Base-by-base conservation (phyloP, 2,329 filamentous ascomycete genomes). In the Exophiala alcalophila region DNA sequence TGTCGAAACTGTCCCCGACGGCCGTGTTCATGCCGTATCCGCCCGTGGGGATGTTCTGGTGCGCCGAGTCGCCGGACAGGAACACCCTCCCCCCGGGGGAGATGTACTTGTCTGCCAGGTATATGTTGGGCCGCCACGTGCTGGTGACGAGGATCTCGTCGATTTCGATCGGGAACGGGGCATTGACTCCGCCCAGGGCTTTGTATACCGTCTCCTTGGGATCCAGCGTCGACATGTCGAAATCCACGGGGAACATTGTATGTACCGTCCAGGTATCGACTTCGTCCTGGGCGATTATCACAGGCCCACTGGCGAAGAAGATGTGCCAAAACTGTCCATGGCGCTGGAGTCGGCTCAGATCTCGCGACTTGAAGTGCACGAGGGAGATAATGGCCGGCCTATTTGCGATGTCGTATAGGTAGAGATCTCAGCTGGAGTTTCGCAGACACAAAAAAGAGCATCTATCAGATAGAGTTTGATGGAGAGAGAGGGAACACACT, bases 1-100 rank as follows among this genome's bases (percentile, higher is more conserved):
- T 47, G 41, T 64, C 60, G 26, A 62, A 52, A 3, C 57, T 61
- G 40, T 68, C 65, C 6, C 54, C 57, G 2, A 68, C 50, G 0
- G 61, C 64, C 4, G 50, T 64, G 40, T 68, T 68, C 54, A 66
- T 60, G 3, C 65, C 66, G 32, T 66, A 63, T 0, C 64, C 65
- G 3, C 65, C 65, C 3, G 54, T 55, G 12, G 37, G 37, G 15
- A 40, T 40, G 37, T 58, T 61, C 16, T 57, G 52, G 43, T 68
- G 64, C 5, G 64, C 64, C 26, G 60, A 47, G 43, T 66, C 62
- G 3, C 62, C 61, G 5, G 56, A 59, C 2, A 65, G 55, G n/a
- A 65, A 59, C 2, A 62, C 50, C 3, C 52, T 49, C 2, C 50
- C 42, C 6, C 29, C 20, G 3, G 38, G 15, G 3, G 45, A 54